Evolutionary conservation across 345 rosid species (phyloP).

Genomic region (Syzygium aqueum): DNA sequence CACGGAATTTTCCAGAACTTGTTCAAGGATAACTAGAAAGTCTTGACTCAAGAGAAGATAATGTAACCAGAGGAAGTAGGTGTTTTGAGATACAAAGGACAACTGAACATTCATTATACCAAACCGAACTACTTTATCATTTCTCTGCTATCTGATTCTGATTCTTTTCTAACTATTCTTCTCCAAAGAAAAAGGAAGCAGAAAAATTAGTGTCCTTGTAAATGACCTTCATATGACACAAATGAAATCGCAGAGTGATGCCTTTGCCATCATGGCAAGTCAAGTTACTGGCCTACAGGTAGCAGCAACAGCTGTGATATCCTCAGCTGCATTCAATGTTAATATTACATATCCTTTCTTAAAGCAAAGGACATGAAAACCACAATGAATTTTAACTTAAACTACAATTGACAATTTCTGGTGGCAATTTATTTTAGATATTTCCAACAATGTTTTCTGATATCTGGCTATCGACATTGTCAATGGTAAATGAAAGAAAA

Average conservation of each 20-base stretch:
- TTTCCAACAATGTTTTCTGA: background rate
- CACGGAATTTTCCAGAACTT: background rate
- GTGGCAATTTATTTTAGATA: background rate
- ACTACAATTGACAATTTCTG: background rate
- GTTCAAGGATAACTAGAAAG: background rate
- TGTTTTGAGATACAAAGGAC: background rate
- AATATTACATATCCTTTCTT: background rate
- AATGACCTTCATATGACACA: background rate
- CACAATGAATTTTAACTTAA: background rate
- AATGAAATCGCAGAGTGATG: background rate
- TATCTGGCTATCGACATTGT: background rate
- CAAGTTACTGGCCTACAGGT: background rate
- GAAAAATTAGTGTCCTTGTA: background rate
- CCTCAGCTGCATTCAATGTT: background rate
- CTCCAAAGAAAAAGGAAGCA: background rate
- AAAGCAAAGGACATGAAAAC: background rate
- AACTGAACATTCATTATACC: background rate
- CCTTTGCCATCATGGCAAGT: background rate
- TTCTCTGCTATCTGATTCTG: background rate
- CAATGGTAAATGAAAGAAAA: background rate
- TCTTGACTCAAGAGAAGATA: background rate
- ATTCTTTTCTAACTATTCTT: background rate
- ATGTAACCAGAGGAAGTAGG: background rate
- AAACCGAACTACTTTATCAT: background rate
- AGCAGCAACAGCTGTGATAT: background rate